Percentiles rank a stretch among this genome's conserved stretches.
Evolutionary conservation across 1,139 yeast species (phyloP).

Genomic region (Geotrichum citri-aurantii): DNA sequence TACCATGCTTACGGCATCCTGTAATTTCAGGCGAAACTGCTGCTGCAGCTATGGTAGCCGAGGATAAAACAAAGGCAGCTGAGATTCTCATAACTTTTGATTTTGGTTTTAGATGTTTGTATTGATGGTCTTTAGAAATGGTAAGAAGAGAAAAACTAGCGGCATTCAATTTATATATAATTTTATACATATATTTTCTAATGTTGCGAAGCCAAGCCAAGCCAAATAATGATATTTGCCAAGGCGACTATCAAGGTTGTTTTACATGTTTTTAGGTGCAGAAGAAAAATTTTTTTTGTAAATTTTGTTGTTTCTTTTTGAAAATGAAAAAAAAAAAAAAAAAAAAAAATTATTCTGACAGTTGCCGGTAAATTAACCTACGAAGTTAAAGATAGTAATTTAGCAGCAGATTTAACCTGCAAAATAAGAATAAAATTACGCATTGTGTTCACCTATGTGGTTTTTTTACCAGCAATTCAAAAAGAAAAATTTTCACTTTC

Average conservation of each 20-base stretch:
- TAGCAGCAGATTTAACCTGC: neutral
- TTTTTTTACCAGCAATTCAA: neutral
- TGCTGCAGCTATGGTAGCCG: neutral
- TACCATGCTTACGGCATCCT: conserved; percentile 1
- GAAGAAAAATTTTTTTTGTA: too few relatives aligned
- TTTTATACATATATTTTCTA: too few relatives aligned
- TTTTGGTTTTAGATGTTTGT: too few relatives aligned
- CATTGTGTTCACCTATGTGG: neutral
- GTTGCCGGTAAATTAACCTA: neutral
- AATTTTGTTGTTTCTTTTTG: too few relatives aligned
- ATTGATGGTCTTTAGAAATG: neutral
- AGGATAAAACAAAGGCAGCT: neutral
- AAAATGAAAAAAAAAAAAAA: too few relatives aligned
- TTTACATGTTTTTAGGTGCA: neutral
- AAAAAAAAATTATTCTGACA: neutral
- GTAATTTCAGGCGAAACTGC: neutral
- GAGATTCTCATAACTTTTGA: neutral
- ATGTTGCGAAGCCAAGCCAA: neutral
- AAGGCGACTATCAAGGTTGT: neutral
- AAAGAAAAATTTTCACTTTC: too few relatives aligned
- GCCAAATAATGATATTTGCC: neutral
- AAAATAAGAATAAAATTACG: neutral
- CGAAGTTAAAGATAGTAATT: neutral
- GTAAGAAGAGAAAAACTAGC: neutral
- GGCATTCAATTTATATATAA: too few relatives aligned